Evolutionary conservation across 2,329 filamentous ascomycete genomes (phyloP).

Genomic region (Diaporthe sp.): DNA sequence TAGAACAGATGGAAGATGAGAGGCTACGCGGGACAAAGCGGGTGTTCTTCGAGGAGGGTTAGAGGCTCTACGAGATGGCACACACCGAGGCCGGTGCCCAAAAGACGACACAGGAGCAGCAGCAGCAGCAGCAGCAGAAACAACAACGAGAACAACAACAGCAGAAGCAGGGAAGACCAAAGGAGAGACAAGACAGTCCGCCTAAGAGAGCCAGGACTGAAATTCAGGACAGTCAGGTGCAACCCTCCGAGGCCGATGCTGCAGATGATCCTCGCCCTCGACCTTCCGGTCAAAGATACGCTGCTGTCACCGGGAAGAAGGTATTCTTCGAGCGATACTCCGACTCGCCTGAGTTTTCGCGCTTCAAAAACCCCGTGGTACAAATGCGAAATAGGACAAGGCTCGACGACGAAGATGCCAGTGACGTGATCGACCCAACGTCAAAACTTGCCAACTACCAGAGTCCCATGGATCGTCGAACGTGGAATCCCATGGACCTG

Average conservation of each 20-base stretch:
- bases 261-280: not conserved
- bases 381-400: not conserved
- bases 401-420: constrained; percentile 7
- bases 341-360: constrained; percentile 31
- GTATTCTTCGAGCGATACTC: constrained; percentile 31
- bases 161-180: not conserved
- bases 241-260: not conserved
- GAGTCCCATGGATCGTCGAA: constrained; percentile 16
- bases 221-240: not conserved
- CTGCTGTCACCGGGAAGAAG: constrained; percentile 16
- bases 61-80: constrained; percentile 35
- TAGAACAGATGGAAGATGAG: constrained; percentile 65
- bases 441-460: constrained; percentile 25
- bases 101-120: not conserved
- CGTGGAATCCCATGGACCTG: not conserved
- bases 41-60: constrained; percentile 61
- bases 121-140: constrained; percentile 12
- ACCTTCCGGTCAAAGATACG: not conserved
- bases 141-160: too few relatives aligned
- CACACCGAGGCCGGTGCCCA: constrained; percentile 32
- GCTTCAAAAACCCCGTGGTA: constrained; percentile 29
- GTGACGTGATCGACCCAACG: constrained; percentile 1
- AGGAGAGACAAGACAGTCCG: not conserved
- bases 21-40: constrained; percentile 60
- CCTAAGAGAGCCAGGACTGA: not conserved